These are phyloP conservation scores for Chalciporus chontae DNA, from an alignment of 768 basidiomycete genomes.

Conservation along the genomic window DNA sequence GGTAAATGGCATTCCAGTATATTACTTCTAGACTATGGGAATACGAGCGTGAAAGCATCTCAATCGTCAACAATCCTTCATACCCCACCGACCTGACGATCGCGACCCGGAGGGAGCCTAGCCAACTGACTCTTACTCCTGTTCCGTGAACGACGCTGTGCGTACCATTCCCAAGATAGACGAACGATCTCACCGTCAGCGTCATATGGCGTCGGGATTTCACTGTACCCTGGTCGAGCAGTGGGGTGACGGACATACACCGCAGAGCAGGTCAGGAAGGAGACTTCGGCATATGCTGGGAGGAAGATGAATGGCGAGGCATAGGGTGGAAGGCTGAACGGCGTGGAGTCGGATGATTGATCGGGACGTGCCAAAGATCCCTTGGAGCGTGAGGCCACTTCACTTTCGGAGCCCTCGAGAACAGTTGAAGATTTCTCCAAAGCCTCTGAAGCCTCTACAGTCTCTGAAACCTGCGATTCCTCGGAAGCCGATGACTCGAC, in stretches of 20 bases:
- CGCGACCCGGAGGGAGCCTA: slow-evolving; percentile 66
- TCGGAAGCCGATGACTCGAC: slow-evolving; percentile 1
- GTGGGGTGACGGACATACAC: slow-evolving; percentile 96
- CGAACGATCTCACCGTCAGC: slow-evolving; percentile 92
- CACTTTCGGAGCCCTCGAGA: not conserved
- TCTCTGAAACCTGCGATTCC: slow-evolving; percentile 1
- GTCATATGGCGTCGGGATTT: slow-evolving; percentile 94
- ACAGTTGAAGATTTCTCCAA: not conserved
- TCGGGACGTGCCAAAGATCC: not conserved
- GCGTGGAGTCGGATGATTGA: slow-evolving; percentile 41
- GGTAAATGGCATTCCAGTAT: not conserved
- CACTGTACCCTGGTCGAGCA: slow-evolving; percentile 91
- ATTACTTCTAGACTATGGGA: slow-evolving; percentile 2
- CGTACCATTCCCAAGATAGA: slow-evolving; percentile 96
- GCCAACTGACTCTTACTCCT: slow-evolving; percentile 60
- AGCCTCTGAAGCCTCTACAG: slow-evolving; percentile 9
- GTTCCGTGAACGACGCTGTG: slow-evolving; percentile 62
- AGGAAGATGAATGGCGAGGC: slow-evolving; percentile 92
- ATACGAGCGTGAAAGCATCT: not conserved
- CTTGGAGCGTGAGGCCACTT: not conserved
- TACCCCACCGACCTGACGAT: slow-evolving; percentile 25
- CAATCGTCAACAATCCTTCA: not conserved
- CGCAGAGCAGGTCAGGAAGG: slow-evolving; percentile 84
- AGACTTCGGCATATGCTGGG: slow-evolving; percentile 85
- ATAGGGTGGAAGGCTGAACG: slow-evolving; percentile 83